Conservation (phyloP, 2,329 filamentous ascomycete species). For the Nannizziopsis barbatae region DNA sequence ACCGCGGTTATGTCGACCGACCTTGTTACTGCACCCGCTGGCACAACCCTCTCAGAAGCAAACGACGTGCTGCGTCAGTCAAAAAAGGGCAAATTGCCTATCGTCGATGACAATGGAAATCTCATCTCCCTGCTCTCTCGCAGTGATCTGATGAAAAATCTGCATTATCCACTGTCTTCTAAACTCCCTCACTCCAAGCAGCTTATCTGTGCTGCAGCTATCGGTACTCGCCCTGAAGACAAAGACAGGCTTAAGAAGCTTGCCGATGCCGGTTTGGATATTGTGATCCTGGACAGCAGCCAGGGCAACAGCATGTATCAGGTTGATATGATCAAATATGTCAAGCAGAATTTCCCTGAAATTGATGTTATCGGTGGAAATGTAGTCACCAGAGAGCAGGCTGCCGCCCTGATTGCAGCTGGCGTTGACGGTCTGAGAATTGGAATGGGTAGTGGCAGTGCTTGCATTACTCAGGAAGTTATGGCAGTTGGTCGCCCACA, state of each 20-base stretch:
- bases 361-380: constrained; percentile 97
- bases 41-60: constrained; percentile 74
- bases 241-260: constrained; percentile 76
- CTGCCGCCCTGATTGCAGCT: constrained; percentile 79
- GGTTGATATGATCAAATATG: constrained; percentile 94
- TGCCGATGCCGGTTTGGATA: constrained; percentile 87
- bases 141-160: constrained; percentile 96
- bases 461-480: constrained; percentile 98
- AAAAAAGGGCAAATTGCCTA: constrained; percentile 97
- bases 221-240: constrained; percentile 90
- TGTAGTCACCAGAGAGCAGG: constrained; percentile 95
- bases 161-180: constrained; percentile 90
- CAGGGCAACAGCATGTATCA: constrained; percentile 99
- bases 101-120: constrained; percentile 73
- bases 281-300: constrained; percentile 89
- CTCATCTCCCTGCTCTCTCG: constrained; percentile 85
- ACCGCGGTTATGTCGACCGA: constrained; percentile 92
- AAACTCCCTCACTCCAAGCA: constrained; percentile 97
- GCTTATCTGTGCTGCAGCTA: constrained; percentile 86
- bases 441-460: constrained; percentile 95
- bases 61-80: constrained; percentile 88
- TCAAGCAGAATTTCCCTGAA: constrained; percentile 73
- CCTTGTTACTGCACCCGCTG: constrained; percentile 73
- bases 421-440: constrained; percentile 95
- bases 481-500: constrained; percentile 98